These are phyloP conservation scores for Colletotrichum echinochloae DNA, from an alignment of 2,329 filamentous ascomycete genomes.

Conservation along the genomic window DNA sequence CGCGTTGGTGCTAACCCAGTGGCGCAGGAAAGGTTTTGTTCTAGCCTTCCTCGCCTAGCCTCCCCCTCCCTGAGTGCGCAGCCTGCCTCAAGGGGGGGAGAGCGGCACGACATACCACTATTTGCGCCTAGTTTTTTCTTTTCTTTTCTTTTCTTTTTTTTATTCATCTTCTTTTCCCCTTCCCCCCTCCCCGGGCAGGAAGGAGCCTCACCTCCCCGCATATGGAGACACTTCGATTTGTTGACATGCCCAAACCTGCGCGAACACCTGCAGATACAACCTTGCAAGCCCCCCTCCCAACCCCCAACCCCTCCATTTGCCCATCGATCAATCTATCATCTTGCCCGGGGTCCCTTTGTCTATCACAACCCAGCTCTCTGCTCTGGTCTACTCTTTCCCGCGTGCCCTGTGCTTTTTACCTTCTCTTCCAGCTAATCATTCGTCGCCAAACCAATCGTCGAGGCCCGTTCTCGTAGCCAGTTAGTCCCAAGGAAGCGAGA, in stretches of 20 bases:
- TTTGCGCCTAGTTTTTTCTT: neutral
- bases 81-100: neutral
- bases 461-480: conserved; percentile 27
- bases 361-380: conserved; percentile 32
- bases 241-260: conserved; percentile 24
- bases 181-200: neutral
- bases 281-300: conserved; percentile 12
- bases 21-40: conserved; percentile 22
- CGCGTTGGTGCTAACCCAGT: neutral
- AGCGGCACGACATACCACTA: neutral
- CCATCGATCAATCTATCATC: conserved; percentile 25
- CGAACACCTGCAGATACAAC: conserved; percentile 3
- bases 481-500: conserved; percentile 4
- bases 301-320: conserved; percentile 37
- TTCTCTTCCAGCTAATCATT: conserved; percentile 19
- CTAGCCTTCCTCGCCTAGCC: conserved; percentile 6
- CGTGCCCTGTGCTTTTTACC: conserved; percentile 36
- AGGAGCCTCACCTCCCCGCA: conserved; percentile 13
- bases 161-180: neutral
- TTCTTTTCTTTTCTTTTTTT: neutral
- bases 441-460: conserved; percentile 1
- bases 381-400: conserved; percentile 35
- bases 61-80: conserved; percentile 12
- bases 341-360: conserved; percentile 26
- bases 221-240: conserved; percentile 34